Base-by-base conservation (phyloP, 1,284 basidiomycete genomes). In the Thecaphora frezii region DNA sequence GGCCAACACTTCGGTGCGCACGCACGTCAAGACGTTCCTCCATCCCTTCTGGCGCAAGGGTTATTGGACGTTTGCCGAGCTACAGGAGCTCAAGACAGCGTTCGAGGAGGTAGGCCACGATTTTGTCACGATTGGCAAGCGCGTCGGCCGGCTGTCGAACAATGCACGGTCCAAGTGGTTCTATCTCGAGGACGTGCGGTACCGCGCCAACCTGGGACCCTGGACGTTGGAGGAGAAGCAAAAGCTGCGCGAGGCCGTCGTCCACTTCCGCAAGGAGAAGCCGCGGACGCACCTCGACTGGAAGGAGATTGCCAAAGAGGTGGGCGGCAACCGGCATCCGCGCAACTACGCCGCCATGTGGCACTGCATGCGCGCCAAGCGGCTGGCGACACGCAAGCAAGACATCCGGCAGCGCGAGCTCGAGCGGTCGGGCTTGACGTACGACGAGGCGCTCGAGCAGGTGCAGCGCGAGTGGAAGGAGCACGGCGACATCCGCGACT, bases 121-220 rank as follows among this genome's bases (percentile, higher is more conserved):
- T 19, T 53, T 49, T 24, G 51, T 48, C 25, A 48, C 54, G 26
- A 57, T 67, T 25, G 65, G 60, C 44, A 58, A 67, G 54, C 65
- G 60, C 39, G 51, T 67, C n/a, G 65, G 60, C 26, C 65, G 65
- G 51, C 60, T 67, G 26, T 51, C 53, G 36, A 53, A 63, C 46
- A 60, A 64, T 42, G 51, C 54, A 2, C 47, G 58, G 18, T 59
- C 60, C 42, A 57, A 60, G 39, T 67, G 58, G 45, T 54, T 55
- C 53, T 57, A 60, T 48, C 37, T 67, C 16, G 57, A 63, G 46
- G 60, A 63, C 51, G 50, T 49, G 48, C 54, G 46, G 21, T 57
- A 63, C 51, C 56, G 59, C 50, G 51, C 51, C 24, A 54, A 60
- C 1, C 56, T 58, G 19, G 58, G 57, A 9, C 23, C 40, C 18